Evolutionary conservation across 2,329 filamentous ascomycete species (phyloP), one percentile per base, ranked within the genome.

Genomic region (Cryphonectria parasitica): DNA sequence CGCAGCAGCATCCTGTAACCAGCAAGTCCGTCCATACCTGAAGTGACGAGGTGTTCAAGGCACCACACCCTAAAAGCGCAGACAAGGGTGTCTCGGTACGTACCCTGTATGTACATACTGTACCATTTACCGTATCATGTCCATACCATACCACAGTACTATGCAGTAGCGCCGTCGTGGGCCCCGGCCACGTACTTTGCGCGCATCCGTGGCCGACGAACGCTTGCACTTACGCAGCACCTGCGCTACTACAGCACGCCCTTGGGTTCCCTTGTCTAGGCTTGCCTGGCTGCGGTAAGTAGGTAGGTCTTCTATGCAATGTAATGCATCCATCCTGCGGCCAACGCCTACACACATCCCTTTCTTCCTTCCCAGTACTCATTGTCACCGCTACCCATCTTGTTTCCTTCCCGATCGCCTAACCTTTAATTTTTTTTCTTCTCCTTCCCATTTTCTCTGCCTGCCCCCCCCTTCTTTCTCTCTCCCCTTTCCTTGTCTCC

Each of bases 351-450:
- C 62, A 65, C 62, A 71, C 62, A 49, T 68, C 64, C 71, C 66
- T 71, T 69, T 73, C 64, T 71, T 70, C 62, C 52, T 67, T 54
- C 66, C 65, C n/a, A 49, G 49, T 72, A 67, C 66, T 63, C 68
- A 68, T 67, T 72, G 71, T 70, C 63, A 72, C 71, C 56, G 71
- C 66, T 63, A 41, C 66, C 66, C 69, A 67, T 66, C 60, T 45
- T 67, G 28, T 65, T n/a, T 64, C 69, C 62, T 63, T 70, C 67
- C 68, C 61, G 68, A 65, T 62, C 68, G 68, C 61, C 68, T 69
- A 68, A 60, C 22, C 22, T n/a, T n/a, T n/a, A n/a, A n/a, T 49
- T 49, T 49, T 49, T 49, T n/a, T 11, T n/a, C 8, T n/a, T n/a
- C 45, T 11, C 22, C 22, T 49, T 49, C 22, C n/a, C 22, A 22